Conservation (phyloP, 176 grass and related monocot species). For the Phyllostachys edulis region DNA sequence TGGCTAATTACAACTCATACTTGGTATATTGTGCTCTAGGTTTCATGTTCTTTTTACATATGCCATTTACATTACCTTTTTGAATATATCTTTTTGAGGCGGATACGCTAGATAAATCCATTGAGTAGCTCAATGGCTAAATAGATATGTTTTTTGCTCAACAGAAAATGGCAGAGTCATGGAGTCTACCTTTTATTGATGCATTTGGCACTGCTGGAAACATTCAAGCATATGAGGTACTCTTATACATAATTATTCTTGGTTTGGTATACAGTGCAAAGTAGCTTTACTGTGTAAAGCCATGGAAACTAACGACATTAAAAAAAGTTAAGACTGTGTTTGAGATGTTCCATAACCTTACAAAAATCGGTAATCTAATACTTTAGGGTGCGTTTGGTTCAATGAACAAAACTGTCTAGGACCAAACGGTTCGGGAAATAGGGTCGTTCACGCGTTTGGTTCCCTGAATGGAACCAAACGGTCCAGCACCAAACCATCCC, state of each 20-base stretch:
- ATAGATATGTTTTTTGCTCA: background rate
- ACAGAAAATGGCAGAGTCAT: constrained; percentile 74
- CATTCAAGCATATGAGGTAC: constrained; percentile 63
- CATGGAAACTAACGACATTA: background rate
- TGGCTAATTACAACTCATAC: background rate
- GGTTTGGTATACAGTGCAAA: constrained; percentile 6
- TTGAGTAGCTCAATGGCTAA: constrained; percentile 6
- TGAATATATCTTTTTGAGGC: background rate
- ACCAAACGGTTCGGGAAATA: too few relatives aligned
- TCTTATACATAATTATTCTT: constrained; percentile 2
- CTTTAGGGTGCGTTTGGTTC: too few relatives aligned
- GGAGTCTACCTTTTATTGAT: constrained; percentile 61
- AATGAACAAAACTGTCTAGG: too few relatives aligned
- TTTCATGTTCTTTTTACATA: constrained; percentile 1
- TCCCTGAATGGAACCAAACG: too few relatives aligned
- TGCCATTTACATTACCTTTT: background rate
- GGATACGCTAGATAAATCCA: background rate
- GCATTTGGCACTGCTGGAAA: constrained; percentile 46
- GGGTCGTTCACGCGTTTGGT: too few relatives aligned
- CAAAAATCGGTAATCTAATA: background rate
- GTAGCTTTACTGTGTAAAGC: background rate
- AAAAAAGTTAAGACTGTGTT: background rate
- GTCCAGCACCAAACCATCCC: too few relatives aligned
- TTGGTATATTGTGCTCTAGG: background rate
- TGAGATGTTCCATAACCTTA: background rate